Conservation (phyloP, 306 rosid genomes). For the Glycine latifolia region DNA sequence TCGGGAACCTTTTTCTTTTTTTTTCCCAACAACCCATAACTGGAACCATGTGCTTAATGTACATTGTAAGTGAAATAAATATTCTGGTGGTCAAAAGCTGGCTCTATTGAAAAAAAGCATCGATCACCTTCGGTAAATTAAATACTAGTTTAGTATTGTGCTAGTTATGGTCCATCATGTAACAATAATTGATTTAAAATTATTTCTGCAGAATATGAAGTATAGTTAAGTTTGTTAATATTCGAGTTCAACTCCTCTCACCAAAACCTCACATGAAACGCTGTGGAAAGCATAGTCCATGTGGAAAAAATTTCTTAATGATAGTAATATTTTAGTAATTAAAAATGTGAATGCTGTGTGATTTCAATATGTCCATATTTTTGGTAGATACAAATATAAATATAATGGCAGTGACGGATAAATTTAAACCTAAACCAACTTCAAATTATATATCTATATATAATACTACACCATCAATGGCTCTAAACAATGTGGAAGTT, state of each 20-base stretch:
- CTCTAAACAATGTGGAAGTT: background rate
- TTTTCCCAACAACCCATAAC: slow-evolving; percentile 46
- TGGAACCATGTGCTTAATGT: slow-evolving; percentile 44
- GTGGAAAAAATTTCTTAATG: background rate
- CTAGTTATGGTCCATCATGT: background rate
- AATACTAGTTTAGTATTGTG: background rate
- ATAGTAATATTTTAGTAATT: background rate
- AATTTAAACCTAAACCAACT: background rate
- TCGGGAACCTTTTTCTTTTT: slow-evolving; percentile 36
- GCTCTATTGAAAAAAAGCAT: slow-evolving; percentile 18
- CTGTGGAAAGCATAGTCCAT: background rate
- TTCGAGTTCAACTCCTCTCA: too few relatives aligned
- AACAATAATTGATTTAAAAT: background rate
- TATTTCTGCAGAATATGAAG: background rate
- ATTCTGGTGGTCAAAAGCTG: slow-evolving; percentile 35
- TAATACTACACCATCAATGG: background rate
- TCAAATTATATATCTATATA: background rate
- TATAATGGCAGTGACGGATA: background rate
- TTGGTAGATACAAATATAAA: background rate
- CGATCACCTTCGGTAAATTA: slow-evolving; percentile 24
- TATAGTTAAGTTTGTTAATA: too few relatives aligned
- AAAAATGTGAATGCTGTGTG: background rate
- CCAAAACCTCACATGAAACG: background rate
- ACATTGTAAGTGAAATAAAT: background rate
- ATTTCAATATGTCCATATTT: background rate